Conservation (phyloP, 2,329 filamentous ascomycete species). For the Aschersonia sp. region DNA sequence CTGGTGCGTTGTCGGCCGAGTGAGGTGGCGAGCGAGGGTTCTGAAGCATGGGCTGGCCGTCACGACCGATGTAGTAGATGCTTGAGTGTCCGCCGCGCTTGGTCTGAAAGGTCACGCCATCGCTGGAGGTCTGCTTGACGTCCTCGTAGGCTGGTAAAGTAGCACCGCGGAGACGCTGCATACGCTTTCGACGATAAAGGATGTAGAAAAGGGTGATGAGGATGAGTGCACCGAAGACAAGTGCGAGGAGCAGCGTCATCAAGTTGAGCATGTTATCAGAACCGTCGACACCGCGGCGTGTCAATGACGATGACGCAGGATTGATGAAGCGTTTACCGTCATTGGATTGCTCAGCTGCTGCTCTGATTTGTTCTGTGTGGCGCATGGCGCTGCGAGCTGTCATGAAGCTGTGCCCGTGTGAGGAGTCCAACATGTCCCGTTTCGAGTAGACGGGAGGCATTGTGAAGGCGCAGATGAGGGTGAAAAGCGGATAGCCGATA, state of each 20-base stretch:
- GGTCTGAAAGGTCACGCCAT: conserved; percentile 44
- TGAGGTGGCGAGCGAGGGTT: conserved; percentile 63
- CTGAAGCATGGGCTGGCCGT: conserved; percentile 59
- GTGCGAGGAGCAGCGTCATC: conserved; percentile 63
- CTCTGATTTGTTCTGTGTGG: not conserved
- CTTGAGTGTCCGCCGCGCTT: conserved; percentile 44
- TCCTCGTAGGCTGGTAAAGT: conserved; percentile 60
- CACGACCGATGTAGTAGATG: conserved; percentile 66
- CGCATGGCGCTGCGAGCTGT: conserved; percentile 5
- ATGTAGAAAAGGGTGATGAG: conserved; percentile 56
- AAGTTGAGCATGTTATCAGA: conserved; percentile 57
- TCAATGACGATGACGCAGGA: conserved; percentile 4
- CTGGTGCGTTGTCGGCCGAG: conserved; percentile 71
- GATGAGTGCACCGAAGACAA: conserved; percentile 59
- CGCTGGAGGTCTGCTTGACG: conserved; percentile 36
- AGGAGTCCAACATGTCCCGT: not conserved
- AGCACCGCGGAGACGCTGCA: conserved; percentile 32
- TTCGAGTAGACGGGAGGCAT: conserved; percentile 6
- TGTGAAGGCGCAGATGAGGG: not conserved
- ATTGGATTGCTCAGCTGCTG: conserved; percentile 3
- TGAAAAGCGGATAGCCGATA: conserved; percentile 1
- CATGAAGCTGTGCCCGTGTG: conserved; percentile 1
- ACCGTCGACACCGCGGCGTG: conserved; percentile 19
- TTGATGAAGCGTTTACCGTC: conserved; percentile 2
- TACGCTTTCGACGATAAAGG: conserved; percentile 49